Evolutionary conservation across 1,284 basidiomycete species (phyloP).

Genomic region (Trametes sp.): DNA sequence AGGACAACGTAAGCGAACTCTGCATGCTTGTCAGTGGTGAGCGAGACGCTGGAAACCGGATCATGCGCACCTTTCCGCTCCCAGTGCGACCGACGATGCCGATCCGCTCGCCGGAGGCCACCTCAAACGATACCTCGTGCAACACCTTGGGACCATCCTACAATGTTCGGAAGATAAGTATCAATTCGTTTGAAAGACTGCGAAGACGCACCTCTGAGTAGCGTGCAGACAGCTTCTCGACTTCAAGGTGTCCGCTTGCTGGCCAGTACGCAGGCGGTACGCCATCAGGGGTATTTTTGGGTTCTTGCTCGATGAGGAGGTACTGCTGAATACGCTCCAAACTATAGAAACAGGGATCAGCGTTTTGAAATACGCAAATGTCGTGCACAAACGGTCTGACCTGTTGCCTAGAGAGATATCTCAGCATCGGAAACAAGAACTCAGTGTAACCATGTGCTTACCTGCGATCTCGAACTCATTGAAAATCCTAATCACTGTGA

Average conservation of each 20-base stretch:
- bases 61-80: conserved; percentile 65
- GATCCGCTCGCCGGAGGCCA: conserved; percentile 58
- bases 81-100: conserved; percentile 80
- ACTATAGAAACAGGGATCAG: conserved; percentile 41
- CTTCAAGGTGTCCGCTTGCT: conserved; percentile 67
- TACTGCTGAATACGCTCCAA: conserved; percentile 82
- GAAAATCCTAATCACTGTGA: conserved; percentile 59
- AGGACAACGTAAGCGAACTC: conserved; percentile 53
- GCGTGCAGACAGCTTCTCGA: conserved; percentile 66
- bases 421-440: not conserved
- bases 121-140: conserved; percentile 54
- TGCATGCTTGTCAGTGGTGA: conserved; percentile 42
- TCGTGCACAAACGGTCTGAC: conserved; percentile 41
- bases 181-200: not conserved
- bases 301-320: conserved; percentile 76
- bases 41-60: not conserved
- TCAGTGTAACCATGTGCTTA: conserved; percentile 29
- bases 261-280: conserved; percentile 78
- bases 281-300: conserved; percentile 53
- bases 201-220: conserved; percentile 51
- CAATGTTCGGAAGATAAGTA: no score
- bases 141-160: conserved; percentile 52
- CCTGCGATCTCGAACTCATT: conserved; percentile 68
- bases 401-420: conserved; percentile 51
- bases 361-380: conserved; percentile 2